phyloP scores from a whole-genome alignment of 2,329 filamentous ascomycete genomes.

The Colletotrichum spinosum region DNA sequence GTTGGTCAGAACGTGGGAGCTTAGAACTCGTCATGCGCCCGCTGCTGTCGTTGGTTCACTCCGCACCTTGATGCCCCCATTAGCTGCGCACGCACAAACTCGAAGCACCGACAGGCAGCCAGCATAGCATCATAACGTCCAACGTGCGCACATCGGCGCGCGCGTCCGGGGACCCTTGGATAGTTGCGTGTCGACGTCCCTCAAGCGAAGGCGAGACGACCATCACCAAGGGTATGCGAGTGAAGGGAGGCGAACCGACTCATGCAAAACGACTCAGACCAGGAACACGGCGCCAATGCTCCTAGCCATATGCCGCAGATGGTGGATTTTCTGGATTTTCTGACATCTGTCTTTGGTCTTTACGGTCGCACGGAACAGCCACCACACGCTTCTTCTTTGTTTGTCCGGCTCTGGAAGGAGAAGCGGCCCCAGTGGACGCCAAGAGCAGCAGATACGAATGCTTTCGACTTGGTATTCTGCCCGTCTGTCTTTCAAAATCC shows the following conservation, averaged over 20 bases:
- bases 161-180: slow-evolving; percentile 15
- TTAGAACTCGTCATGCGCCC: too few species aligned
- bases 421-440: slow-evolving; percentile 15
- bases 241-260: slow-evolving; percentile 11
- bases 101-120: too few species aligned
- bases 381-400: slow-evolving; percentile 11
- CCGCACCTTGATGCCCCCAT: too few species aligned
- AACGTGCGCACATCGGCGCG: neutral
- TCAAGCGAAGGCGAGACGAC: slow-evolving; percentile 30
- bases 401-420: slow-evolving; percentile 18
- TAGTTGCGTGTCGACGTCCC: neutral
- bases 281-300: slow-evolving; percentile 24
- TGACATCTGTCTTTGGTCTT: neutral
- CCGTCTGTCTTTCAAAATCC: neutral
- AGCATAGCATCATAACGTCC: neutral
- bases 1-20: too few species aligned
- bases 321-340: neutral
- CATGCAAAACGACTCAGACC: neutral
- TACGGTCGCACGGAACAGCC: slow-evolving; percentile 3
- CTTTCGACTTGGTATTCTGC: neutral
- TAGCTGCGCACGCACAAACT: too few species aligned
- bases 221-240: neutral
- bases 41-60: too few species aligned
- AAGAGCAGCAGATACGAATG: slow-evolving; percentile 4
- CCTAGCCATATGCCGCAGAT: neutral